These are phyloP conservation scores for Neurospora discreta DNA, from an alignment of 495 filamentous ascomycete genomes.

Conservation along the genomic window DNA sequence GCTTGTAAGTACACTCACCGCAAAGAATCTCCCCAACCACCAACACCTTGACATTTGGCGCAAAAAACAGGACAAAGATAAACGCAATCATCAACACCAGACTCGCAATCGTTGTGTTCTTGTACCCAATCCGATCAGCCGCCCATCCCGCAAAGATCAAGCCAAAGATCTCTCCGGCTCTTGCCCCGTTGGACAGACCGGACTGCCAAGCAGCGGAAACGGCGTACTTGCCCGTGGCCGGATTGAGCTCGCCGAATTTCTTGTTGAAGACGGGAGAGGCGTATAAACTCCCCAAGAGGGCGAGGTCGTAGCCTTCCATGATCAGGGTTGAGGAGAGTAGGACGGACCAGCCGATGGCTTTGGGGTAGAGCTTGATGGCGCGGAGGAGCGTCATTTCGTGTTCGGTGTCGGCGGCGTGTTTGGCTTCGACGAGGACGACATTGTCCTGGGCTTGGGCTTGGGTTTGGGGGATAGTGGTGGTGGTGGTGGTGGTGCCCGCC, in stretches of 20 bases:
- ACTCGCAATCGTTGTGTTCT: slow-evolving; percentile 26
- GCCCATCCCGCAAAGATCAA: slow-evolving; percentile 23
- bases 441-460: background rate
- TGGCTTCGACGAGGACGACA: slow-evolving; percentile 15
- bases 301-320: slow-evolving; percentile 49
- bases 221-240: slow-evolving; percentile 12
- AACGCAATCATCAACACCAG: slow-evolving; percentile 34
- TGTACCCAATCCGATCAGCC: slow-evolving; percentile 24
- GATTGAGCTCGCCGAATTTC: slow-evolving; percentile 20
- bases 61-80: slow-evolving; percentile 49
- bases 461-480: background rate
- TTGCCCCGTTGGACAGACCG: slow-evolving; percentile 24
- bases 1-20: slow-evolving; percentile 9
- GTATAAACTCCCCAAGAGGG: slow-evolving; percentile 22
- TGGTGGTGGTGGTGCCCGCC: background rate
- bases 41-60: slow-evolving; percentile 46
- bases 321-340: slow-evolving; percentile 39
- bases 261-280: slow-evolving; percentile 23
- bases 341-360: slow-evolving; percentile 39
- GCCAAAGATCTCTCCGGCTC: slow-evolving; percentile 28
- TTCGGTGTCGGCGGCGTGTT: slow-evolving; percentile 22
- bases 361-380: slow-evolving; percentile 33
- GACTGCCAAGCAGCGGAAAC: slow-evolving; percentile 28
- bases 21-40: slow-evolving; percentile 53
- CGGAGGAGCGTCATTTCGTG: slow-evolving; percentile 29